A percentile compares a stretch with the other conserved stretches of the same genome.
These are phyloP conservation scores for Claviceps sp. DNA, from an alignment of 2,329 filamentous ascomycete species.

Conservation along the genomic window DNA sequence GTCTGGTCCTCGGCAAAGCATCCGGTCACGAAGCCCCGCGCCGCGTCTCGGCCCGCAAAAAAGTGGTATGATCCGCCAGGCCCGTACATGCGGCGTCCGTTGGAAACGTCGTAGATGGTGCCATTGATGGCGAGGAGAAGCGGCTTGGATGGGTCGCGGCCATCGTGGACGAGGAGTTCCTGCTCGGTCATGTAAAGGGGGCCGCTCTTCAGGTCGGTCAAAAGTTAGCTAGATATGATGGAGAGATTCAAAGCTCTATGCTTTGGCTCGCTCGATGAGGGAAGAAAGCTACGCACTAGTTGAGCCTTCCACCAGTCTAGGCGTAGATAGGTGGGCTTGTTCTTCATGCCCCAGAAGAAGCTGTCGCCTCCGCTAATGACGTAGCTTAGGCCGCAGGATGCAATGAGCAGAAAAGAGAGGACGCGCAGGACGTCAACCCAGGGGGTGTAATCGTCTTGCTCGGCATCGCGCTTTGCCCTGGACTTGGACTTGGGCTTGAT, in stretches of 20 bases:
- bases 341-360: constrained; percentile 50
- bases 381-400: constrained; percentile 60
- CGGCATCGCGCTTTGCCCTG: constrained; percentile 12
- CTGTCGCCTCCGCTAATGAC: constrained; percentile 59
- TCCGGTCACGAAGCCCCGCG: constrained; percentile 79
- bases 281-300: constrained; percentile 33
- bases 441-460: constrained; percentile 46
- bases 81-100: constrained; percentile 57
- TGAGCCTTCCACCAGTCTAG: constrained; percentile 44
- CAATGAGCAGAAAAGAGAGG: constrained; percentile 50
- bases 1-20: constrained; percentile 82
- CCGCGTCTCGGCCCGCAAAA: constrained; percentile 78
- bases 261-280: neutral
- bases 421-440: constrained; percentile 58
- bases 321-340: constrained; percentile 49
- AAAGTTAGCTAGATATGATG: too few relatives aligned
- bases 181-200: constrained; percentile 60
- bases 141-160: constrained; percentile 58
- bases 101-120: constrained; percentile 72
- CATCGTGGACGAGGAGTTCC: constrained; percentile 65
- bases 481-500: constrained; percentile 10
- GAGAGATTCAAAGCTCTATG: too few relatives aligned
- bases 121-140: constrained; percentile 86
- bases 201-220: constrained; percentile 24
- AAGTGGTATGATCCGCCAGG: constrained; percentile 76